These are phyloP conservation scores for Podosphaera aphanis DNA, from an alignment of 2,329 filamentous ascomycete species.

Conservation along the genomic window DNA sequence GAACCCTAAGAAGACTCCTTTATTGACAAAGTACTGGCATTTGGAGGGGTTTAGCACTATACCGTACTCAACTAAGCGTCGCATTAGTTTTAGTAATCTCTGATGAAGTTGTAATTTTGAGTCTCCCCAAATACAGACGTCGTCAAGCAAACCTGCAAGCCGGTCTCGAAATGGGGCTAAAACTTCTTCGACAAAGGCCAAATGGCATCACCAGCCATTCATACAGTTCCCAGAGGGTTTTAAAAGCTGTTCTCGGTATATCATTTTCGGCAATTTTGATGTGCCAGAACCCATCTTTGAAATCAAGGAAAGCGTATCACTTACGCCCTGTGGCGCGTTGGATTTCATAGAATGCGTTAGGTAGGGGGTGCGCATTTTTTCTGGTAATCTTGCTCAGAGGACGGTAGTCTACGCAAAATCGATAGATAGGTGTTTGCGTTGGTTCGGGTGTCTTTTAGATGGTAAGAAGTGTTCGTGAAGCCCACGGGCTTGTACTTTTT, in stretches of 20 bases:
- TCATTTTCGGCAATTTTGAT: not conserved
- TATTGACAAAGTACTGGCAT: not conserved
- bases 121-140: not conserved
- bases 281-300: not conserved
- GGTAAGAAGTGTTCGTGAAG: not conserved
- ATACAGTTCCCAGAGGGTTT: not conserved
- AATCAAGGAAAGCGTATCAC: not conserved
- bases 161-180: not conserved
- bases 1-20: not conserved
- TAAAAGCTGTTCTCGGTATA: not conserved
- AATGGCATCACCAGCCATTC: constrained; percentile 3
- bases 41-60: not conserved
- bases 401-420: not conserved
- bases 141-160: not conserved
- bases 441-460: not conserved
- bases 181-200: not conserved
- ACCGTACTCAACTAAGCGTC: not conserved
- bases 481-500: not conserved
- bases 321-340: not conserved
- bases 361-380: not conserved
- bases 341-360: not conserved
- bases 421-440: not conserved
- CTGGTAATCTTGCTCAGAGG: not conserved
- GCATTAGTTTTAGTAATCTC: not conserved
- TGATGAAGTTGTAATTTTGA: not conserved